Evolutionary conservation across 2,329 filamentous ascomycete species (phyloP).

Genomic region (Lojkania enalia): DNA sequence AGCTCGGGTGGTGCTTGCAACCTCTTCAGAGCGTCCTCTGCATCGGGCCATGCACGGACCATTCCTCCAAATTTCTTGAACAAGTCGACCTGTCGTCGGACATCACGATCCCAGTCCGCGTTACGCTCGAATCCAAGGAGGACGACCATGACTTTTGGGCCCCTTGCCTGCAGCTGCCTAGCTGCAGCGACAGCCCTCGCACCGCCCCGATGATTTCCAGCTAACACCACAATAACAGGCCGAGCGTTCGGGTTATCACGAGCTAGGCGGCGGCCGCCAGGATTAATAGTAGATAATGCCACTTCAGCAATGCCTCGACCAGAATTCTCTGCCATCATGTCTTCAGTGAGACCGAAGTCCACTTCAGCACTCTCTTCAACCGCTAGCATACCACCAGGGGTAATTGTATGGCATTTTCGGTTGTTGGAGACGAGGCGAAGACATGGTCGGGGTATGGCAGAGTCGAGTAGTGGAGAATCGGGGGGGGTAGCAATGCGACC

Average conservation of each 20-base stretch:
- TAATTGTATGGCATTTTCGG: slow-evolving; percentile 60
- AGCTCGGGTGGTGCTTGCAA: slow-evolving; percentile 71
- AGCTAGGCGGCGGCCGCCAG: slow-evolving; percentile 61
- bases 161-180: slow-evolving; percentile 83
- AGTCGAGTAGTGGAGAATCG: slow-evolving; percentile 40
- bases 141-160: slow-evolving; percentile 78
- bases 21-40: slow-evolving; percentile 57
- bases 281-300: slow-evolving; percentile 67
- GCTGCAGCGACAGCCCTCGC: slow-evolving; percentile 82
- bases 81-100: slow-evolving; percentile 79
- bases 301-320: slow-evolving; percentile 87
- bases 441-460: slow-evolving; percentile 26
- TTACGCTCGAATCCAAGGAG: slow-evolving; percentile 84
- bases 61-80: slow-evolving; percentile 82
- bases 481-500: slow-evolving; percentile 40
- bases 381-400: slow-evolving; percentile 83
- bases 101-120: slow-evolving; percentile 75
- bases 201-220: slow-evolving; percentile 91
- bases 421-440: slow-evolving; percentile 60
- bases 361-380: slow-evolving; percentile 89
- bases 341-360: slow-evolving; percentile 83
- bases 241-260: slow-evolving; percentile 51
- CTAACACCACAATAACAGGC: slow-evolving; percentile 74
- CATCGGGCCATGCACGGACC: slow-evolving; percentile 65
- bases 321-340: slow-evolving; percentile 89